Conservation (phyloP, 306 rosid species). For the Delonix regia region DNA sequence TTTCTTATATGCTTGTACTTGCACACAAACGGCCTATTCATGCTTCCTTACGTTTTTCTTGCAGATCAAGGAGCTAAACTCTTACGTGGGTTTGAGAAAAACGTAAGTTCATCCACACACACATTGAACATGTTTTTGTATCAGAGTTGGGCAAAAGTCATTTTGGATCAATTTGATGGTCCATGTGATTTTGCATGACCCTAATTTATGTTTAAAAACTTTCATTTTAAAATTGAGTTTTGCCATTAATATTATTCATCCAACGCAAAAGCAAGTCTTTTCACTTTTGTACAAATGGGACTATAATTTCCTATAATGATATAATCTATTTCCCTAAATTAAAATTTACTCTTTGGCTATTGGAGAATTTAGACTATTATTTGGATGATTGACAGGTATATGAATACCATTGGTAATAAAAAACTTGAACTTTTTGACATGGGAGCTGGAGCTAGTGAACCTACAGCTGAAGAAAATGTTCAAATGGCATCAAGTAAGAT, state of each 20-base stretch:
- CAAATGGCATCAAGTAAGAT: conserved; percentile 86
- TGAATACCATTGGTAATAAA: conserved; percentile 91
- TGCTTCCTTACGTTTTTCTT: conserved; percentile 43
- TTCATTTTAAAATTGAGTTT: too few species aligned
- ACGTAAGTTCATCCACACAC: conserved; percentile 60
- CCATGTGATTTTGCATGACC: too few species aligned
- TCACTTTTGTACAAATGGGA: too few species aligned
- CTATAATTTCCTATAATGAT: too few species aligned
- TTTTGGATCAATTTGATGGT: too few species aligned
- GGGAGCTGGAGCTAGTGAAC: conserved; percentile 86
- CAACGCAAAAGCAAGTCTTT: too few species aligned
- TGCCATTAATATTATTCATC: too few species aligned
- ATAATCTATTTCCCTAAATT: neutral
- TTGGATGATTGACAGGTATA: conserved; percentile 66
- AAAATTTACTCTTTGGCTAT: conserved; percentile 15
- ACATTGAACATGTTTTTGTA: too few species aligned
- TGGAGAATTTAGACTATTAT: conserved; percentile 25
- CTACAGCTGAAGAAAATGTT: conserved; percentile 81
- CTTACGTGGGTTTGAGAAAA: conserved; percentile 92
- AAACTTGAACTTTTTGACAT: conserved; percentile 90
- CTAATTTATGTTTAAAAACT: too few species aligned
- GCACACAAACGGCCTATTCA: conserved; percentile 11
- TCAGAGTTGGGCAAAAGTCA: too few species aligned
- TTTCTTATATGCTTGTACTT: conserved; percentile 17
- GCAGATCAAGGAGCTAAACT: conserved; percentile 99